Percentiles rank a stretch among this genome's conserved stretches.
phyloP scores from a whole-genome alignment of 2,329 filamentous ascomycete species.

The Phoma sp. region DNA sequence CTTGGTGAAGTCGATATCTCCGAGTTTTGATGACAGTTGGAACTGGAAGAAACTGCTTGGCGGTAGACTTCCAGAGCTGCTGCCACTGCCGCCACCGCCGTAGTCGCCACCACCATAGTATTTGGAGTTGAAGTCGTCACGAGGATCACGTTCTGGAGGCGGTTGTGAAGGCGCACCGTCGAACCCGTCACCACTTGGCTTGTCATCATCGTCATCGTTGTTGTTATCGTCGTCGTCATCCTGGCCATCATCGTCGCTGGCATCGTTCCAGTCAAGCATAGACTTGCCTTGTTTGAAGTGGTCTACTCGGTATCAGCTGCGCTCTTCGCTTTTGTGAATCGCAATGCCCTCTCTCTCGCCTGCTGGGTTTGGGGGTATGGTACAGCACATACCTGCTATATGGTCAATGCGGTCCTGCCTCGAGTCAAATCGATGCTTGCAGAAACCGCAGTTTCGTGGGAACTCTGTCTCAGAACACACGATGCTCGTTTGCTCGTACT shows the following conservation, averaged over 20 bases:
- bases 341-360: too few relatives aligned
- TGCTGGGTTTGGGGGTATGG: not conserved
- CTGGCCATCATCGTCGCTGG: constrained; percentile 31
- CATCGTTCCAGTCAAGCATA: constrained; percentile 48
- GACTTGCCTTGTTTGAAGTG: constrained; percentile 49
- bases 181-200: constrained; percentile 35
- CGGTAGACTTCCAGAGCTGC: constrained; percentile 2
- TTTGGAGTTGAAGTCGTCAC: constrained; percentile 23
- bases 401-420: constrained; percentile 48
- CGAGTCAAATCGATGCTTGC: constrained; percentile 41
- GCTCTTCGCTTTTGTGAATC: not conserved
- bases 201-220: constrained; percentile 34
- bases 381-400: constrained; percentile 30
- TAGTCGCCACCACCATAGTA: constrained; percentile 25
- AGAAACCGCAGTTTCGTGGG: constrained; percentile 47
- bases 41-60: constrained; percentile 40
- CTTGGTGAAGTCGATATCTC: not conserved
- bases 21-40: constrained; percentile 30
- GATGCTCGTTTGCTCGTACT: constrained; percentile 41
- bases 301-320: constrained; percentile 15
- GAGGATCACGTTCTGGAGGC: constrained; percentile 29
- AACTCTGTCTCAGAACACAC: constrained; percentile 45
- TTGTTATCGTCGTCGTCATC: constrained; percentile 36
- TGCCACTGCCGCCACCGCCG: constrained; percentile 21
- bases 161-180: constrained; percentile 31